These are phyloP conservation scores for Spatholobus suberectus DNA, from an alignment of 306 rosid genomes.

Conservation along the genomic window DNA sequence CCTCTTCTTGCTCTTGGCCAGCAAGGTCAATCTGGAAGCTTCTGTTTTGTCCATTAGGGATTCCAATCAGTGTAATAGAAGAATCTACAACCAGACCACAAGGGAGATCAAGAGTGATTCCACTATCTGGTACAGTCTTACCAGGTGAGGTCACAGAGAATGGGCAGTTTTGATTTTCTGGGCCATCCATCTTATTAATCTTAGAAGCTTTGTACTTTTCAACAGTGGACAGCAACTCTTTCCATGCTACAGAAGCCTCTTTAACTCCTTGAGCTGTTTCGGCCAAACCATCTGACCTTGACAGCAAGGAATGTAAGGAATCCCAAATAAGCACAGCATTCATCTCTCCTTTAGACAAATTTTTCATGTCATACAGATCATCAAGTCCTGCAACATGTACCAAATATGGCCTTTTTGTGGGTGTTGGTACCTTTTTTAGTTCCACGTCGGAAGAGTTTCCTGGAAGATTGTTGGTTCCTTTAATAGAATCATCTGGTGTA, in stretches of 20 bases:
- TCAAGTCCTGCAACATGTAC: constrained; percentile 64
- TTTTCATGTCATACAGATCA: constrained; percentile 55
- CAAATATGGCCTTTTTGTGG: constrained; percentile 55
- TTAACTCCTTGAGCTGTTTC: constrained; percentile 84
- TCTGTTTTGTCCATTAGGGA: constrained; percentile 66
- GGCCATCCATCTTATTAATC: constrained; percentile 43
- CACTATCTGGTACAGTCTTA: constrained; percentile 44
- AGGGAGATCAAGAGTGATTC: constrained; percentile 70
- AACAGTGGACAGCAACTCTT: constrained; percentile 60
- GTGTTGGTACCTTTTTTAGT: constrained; percentile 35
- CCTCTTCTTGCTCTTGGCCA: constrained; percentile 63
- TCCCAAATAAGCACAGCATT: constrained; percentile 74
- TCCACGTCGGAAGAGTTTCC: constrained; percentile 39
- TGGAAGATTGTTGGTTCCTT: constrained; percentile 30
- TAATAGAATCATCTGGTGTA: constrained; percentile 42
- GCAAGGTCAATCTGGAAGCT: constrained; percentile 81
- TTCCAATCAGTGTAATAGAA: constrained; percentile 80
- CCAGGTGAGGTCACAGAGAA: constrained; percentile 59
- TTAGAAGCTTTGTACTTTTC: constrained; percentile 54
- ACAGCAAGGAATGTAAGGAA: constrained; percentile 62
- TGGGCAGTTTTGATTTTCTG: constrained; percentile 63
- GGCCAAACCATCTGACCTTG: constrained; percentile 84
- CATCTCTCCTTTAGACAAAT: constrained; percentile 52
- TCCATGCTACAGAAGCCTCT: constrained; percentile 92
- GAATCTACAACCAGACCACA: constrained; percentile 90